A percentile compares a stretch with the other conserved stretches of the same genome.
phyloP scores from a whole-genome alignment of 352 stramenopile species.

The Globisporangium takayamanum region DNA sequence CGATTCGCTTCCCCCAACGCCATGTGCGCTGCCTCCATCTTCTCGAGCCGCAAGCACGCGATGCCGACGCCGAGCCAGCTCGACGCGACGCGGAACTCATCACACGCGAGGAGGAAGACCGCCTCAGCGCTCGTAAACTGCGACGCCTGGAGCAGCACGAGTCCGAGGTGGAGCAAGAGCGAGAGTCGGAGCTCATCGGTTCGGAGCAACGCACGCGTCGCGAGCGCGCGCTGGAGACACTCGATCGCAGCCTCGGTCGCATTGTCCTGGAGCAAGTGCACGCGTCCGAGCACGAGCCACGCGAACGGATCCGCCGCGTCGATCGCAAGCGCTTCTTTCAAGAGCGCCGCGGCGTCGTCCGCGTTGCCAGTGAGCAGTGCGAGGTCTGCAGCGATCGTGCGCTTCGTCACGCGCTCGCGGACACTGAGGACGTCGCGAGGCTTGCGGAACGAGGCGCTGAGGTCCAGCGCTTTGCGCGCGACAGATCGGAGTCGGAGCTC shows the following conservation, averaged over 20 bases:
- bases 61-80: slow-evolving; percentile 79
- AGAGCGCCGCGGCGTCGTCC: slow-evolving; percentile 23
- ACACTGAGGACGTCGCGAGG: slow-evolving; percentile 31
- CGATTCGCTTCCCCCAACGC: slow-evolving; percentile 73
- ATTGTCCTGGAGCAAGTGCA: slow-evolving; percentile 37
- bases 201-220: slow-evolving; percentile 22
- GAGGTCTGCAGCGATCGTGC: slow-evolving; percentile 42
- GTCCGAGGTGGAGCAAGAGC: slow-evolving; percentile 49
- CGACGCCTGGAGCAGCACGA: slow-evolving; percentile 56
- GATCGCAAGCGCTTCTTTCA: slow-evolving; percentile 56
- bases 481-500: slow-evolving; percentile 32
- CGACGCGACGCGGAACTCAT: slow-evolving; percentile 62
- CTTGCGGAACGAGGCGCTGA: slow-evolving; percentile 28
- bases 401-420: slow-evolving; percentile 45
- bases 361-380: slow-evolving; percentile 19
- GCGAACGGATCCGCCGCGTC: slow-evolving; percentile 41
- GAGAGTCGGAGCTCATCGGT: slow-evolving; percentile 29
- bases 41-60: slow-evolving; percentile 53
- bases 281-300: slow-evolving; percentile 50
- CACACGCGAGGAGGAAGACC: slow-evolving; percentile 48
- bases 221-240: slow-evolving; percentile 43
- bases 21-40: slow-evolving; percentile 44
- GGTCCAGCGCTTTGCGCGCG: slow-evolving; percentile 27
- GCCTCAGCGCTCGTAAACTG: slow-evolving; percentile 48
- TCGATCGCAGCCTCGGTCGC: slow-evolving; percentile 36